A percentile compares a stretch with the other conserved stretches of the same genome.
Conservation (phyloP, 139 green algal genomes). For the Axilococcus clingmanii region DNA sequence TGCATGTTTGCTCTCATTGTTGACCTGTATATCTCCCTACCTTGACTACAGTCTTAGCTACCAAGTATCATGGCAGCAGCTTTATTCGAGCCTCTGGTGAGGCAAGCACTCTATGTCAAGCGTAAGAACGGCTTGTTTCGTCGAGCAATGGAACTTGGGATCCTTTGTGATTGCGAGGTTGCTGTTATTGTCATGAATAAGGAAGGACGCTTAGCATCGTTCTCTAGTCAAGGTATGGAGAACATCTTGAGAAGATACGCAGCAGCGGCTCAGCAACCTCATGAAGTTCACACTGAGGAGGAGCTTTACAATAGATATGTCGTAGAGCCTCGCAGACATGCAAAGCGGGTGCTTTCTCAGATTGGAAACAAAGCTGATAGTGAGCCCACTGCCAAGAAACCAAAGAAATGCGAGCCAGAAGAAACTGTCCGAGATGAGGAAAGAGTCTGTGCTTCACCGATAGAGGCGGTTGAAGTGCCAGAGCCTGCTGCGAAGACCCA, state of each 20-base stretch:
- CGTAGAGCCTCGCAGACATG: slow-evolving; percentile 3
- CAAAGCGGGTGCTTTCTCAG: slow-evolving; percentile 5
- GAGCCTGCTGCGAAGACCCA: too few species aligned
- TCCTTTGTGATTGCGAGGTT: slow-evolving; percentile 73
- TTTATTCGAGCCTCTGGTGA: too few species aligned
- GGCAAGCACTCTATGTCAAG: slow-evolving; percentile 42
- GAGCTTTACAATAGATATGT: slow-evolving; percentile 24
- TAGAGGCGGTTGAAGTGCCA: too few species aligned
- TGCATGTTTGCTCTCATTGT: not conserved
- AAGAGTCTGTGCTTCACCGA: too few species aligned
- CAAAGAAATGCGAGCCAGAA: not conserved
- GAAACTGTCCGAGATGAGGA: too few species aligned
- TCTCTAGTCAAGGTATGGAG: slow-evolving; percentile 54
- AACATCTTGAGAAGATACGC: slow-evolving; percentile 47
- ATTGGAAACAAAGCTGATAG: not conserved
- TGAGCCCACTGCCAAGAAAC: not conserved
- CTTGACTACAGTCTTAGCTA: too few species aligned
- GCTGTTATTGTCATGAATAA: slow-evolving; percentile 61
- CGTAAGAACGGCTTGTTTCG: slow-evolving; percentile 73
- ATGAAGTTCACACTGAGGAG: slow-evolving; percentile 52
- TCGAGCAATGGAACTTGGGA: slow-evolving; percentile 74
- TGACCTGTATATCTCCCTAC: not conserved
- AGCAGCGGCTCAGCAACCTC: slow-evolving; percentile 28
- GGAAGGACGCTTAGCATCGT: slow-evolving; percentile 57
- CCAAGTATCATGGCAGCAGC: too few species aligned